Conservation (phyloP, 768 basidiomycete species). For the Leccinum barrowsii region DNA sequence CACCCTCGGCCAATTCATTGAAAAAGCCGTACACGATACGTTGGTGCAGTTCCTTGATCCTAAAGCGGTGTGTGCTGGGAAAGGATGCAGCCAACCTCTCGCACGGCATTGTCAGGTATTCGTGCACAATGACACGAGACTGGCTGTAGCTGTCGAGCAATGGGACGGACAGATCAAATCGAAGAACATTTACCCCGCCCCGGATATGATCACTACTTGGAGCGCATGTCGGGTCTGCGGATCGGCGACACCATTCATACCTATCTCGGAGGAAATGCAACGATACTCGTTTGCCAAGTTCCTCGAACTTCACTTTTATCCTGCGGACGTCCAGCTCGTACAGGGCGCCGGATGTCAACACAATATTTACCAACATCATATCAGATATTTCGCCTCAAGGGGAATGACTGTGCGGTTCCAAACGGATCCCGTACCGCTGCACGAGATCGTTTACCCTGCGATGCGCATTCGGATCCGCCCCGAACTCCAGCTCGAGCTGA, state of each 20-base stretch:
- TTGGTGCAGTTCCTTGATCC: conserved; percentile 68
- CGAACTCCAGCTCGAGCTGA: conserved; percentile 84
- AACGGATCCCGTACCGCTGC: conserved; percentile 74
- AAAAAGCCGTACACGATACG: conserved; percentile 67
- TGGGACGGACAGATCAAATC: conserved; percentile 79
- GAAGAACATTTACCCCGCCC: conserved; percentile 51
- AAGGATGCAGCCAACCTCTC: conserved; percentile 78
- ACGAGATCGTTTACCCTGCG: conserved; percentile 88
- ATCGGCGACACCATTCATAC: conserved; percentile 82
- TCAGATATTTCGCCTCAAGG: conserved; percentile 82
- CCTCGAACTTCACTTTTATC: conserved; percentile 94
- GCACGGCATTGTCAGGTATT: conserved; percentile 87
- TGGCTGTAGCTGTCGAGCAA: conserved; percentile 85
- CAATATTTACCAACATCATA: conserved; percentile 90
- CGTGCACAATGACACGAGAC: conserved; percentile 80
- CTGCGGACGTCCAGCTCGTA: conserved; percentile 78
- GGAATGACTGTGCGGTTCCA: conserved; percentile 88
- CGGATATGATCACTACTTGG: conserved; percentile 87
- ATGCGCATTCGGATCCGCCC: conserved; percentile 82
- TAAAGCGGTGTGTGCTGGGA: conserved; percentile 75
- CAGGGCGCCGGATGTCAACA: conserved; percentile 89
- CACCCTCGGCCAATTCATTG: conserved; percentile 92
- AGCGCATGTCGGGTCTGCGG: conserved; percentile 79
- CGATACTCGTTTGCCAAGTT: conserved; percentile 95
- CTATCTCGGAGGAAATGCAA: conserved; percentile 88